Percentiles rank a stretch among this genome's conserved stretches.
phyloP scores from a whole-genome alignment of 2,329 filamentous ascomycete species.

The Myriosclerotinia duriaeana region DNA sequence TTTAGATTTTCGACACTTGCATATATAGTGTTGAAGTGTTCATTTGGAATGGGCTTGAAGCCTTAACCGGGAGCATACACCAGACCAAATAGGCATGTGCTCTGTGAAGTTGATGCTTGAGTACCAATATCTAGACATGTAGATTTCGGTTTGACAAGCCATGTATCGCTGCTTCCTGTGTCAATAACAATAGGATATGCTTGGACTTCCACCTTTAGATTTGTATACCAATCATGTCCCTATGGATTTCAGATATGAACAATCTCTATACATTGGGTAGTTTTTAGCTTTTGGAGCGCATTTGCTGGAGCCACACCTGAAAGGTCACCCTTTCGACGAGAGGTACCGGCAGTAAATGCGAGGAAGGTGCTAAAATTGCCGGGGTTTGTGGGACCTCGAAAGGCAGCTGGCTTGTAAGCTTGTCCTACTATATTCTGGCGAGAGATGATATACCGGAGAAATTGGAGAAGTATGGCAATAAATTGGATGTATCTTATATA shows the following conservation, averaged over 20 bases:
- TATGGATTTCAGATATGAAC: background rate
- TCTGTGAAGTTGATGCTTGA: constrained; percentile 8
- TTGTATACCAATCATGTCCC: constrained; percentile 14
- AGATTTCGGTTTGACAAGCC: constrained; percentile 43
- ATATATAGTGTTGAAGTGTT: constrained; percentile 48
- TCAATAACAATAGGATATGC: constrained; percentile 42
- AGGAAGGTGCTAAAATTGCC: background rate
- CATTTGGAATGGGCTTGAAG: constrained; percentile 43
- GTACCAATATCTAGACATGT: constrained; percentile 40
- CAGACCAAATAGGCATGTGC: constrained; percentile 28
- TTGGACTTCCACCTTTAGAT: constrained; percentile 21
- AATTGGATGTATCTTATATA: background rate
- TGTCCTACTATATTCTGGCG: background rate
- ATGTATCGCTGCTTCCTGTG: constrained; percentile 51
- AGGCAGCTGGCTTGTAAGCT: constrained; percentile 8
- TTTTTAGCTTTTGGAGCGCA: background rate
- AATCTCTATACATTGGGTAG: background rate
- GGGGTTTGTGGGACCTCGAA: background rate
- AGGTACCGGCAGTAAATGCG: background rate
- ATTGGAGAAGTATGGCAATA: background rate
- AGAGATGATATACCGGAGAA: background rate
- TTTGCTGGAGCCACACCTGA: background rate
- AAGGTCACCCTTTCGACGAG: background rate
- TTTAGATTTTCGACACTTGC: constrained; percentile 46
- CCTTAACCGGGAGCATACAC: constrained; percentile 34